Evolutionary conservation across 345 rosid genomes (phyloP), one percentile per base, ranked within the genome.

Genomic region (Melaleuca quinquenervia): DNA sequence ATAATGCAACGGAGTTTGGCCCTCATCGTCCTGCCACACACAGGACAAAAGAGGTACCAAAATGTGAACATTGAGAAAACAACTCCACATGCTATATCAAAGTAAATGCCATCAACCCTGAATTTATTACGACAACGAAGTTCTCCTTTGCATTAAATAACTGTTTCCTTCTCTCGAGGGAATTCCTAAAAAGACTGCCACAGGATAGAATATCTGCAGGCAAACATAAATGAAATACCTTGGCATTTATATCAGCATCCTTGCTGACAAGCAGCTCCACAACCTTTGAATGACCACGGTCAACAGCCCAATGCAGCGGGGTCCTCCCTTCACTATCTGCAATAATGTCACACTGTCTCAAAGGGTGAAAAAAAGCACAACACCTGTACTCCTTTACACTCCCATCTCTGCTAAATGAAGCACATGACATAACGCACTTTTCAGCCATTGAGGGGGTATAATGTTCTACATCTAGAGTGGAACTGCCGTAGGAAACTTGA

Each of bases 271-370:
- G 95, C 58, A 87, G 85, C 88, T 97, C 92, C 10, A 89, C 89
- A 50, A 94, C 88, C 62, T 91, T 54, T 45, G 90, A 85, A 85
- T 95, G 98, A 12, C 99, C 98, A 84, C 98, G 98, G 87, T 97
- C 99, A 84, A 93, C 96, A 82, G 99, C 99, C 98, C 99, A 96
- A 86, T 97, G 99, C 92, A 97, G 90, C 5, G 99, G 96, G 36
- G 98, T 94, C 85, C 95, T 93, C 82, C 99, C 96, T 90, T 96
- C 98, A 86, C 99, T 93, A 87, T 96, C 98, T 96, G 94, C 84
- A 91, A 89, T 84, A 84, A 90, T 87, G 87, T 84, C 80, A 84
- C 51, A 44, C 26, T 20, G 55, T 44, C 52, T 55, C 74, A 84
- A 62, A 27, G 76, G 64, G 82, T 60, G 52, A 58, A 20, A 26